These are phyloP conservation scores for Astrothelium macrocarpum DNA, from an alignment of 495 filamentous ascomycete genomes.

Conservation along the genomic window DNA sequence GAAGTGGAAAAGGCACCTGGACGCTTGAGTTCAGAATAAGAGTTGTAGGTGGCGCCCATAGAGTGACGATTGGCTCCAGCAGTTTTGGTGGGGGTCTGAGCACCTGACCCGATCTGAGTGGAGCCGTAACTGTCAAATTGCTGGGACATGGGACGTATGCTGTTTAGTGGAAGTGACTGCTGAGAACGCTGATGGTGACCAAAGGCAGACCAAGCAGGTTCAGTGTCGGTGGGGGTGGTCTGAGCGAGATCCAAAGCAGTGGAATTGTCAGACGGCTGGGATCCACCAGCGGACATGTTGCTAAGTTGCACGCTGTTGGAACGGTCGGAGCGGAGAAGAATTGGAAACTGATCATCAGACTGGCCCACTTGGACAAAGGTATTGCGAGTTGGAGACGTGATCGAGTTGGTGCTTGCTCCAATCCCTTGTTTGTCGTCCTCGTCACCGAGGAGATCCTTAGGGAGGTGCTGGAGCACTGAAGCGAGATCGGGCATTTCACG, in stretches of 20 bases:
- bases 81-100: conserved; percentile 22
- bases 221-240: conserved; percentile 55
- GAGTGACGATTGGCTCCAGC: conserved; percentile 48
- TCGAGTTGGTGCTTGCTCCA: neutral
- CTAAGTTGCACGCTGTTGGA: conserved; percentile 53
- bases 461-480: conserved; percentile 52
- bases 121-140: conserved; percentile 19
- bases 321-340: conserved; percentile 61
- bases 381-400: conserved; percentile 42
- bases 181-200: conserved; percentile 69
- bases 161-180: conserved; percentile 66
- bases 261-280: conserved; percentile 60
- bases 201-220: conserved; percentile 53
- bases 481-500: conserved; percentile 38
- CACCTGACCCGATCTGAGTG: conserved; percentile 18
- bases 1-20: conserved; percentile 40
- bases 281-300: neutral
- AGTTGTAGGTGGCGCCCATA: conserved; percentile 39
- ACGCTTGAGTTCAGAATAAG: conserved; percentile 25
- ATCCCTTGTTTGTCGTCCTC: conserved; percentile 50
- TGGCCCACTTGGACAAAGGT: conserved; percentile 63
- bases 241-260: conserved; percentile 73
- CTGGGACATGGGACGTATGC: conserved; percentile 22
- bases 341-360: conserved; percentile 74
- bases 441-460: conserved; percentile 59